A percentile compares a stretch with the other conserved stretches of the same genome.
Evolutionary conservation across 768 basidiomycete genomes (phyloP).

Genomic region (Lentinula lateritia): DNA sequence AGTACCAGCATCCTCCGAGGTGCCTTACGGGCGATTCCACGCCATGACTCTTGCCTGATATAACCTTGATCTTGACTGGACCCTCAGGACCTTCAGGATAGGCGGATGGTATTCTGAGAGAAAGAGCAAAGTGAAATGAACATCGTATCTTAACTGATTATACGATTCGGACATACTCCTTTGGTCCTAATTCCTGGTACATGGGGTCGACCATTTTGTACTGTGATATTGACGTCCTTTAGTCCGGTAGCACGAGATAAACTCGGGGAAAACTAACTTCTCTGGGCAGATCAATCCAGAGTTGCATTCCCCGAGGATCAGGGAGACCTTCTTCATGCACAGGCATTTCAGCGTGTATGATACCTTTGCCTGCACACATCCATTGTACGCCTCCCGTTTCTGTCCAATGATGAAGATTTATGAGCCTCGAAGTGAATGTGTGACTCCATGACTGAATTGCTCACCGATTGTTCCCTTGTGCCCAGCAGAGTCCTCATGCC

Average conservation of each 20-base stretch:
- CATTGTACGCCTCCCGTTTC: slow-evolving; percentile 87
- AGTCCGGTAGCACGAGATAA: slow-evolving; percentile 14
- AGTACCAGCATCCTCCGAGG: slow-evolving; percentile 91
- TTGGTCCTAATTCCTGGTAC: slow-evolving; percentile 76
- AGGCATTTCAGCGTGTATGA: slow-evolving; percentile 89
- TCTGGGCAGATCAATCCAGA: slow-evolving; percentile 83
- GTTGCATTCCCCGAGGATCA: slow-evolving; percentile 79
- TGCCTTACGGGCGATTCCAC: slow-evolving; percentile 85
- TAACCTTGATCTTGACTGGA: slow-evolving; percentile 69
- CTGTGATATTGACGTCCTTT: slow-evolving; percentile 28
- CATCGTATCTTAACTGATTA: background rate
- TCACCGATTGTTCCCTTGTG: slow-evolving; percentile 66
- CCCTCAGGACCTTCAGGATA: slow-evolving; percentile 69
- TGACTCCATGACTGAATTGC: background rate
- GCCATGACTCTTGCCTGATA: slow-evolving; percentile 86
- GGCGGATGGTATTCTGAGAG: slow-evolving; percentile 58
- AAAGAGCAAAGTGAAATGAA: background rate
- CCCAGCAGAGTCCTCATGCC: slow-evolving; percentile 90
- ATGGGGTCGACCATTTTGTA: slow-evolving; percentile 82
- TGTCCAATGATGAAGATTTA: slow-evolving; percentile 11
- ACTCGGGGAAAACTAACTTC: slow-evolving; percentile 29
- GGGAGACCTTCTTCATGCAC: slow-evolving; percentile 59
- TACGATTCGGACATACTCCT: slow-evolving; percentile 35
- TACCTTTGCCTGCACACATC: slow-evolving; percentile 85
- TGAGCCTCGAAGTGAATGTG: background rate